Evolutionary conservation across 208 protist genomes (phyloP), one percentile per base, ranked within the genome.

Genomic region (Leptomonas seymouri): DNA sequence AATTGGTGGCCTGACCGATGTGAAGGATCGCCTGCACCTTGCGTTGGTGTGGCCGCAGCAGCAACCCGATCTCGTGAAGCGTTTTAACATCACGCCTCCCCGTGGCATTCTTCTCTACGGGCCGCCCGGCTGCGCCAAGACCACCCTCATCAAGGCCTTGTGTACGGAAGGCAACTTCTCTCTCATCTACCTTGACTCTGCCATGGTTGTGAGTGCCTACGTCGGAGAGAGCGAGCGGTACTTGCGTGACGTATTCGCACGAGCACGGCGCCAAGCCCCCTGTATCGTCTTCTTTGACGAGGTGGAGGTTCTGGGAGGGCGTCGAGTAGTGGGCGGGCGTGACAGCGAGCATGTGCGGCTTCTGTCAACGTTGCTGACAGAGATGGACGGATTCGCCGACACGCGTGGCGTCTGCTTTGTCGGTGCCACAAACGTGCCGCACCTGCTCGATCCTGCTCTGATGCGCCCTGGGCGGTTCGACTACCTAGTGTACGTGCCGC

Each of bases 11-110:
- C 87, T 99, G 8, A 89, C 97, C 56, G 75, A 96, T 39, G 97
- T 99, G 28, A 99, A 99, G 84, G 73, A 84, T n/a, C 95, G 99
- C 64, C 91, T 99, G 31, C 95, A 97, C 67, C 98, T 99, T 78
- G 88, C 99, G 27, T 94, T 99, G 4, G 94, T 99, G 74, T 99
- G 99, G 75, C 99, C 99, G 21, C 91, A 99, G 46, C 88, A 97
- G 69, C 96, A 99, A 71, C 98, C 98, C n/a, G 99, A 99, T 50
- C 91, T 97, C 56, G 99, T 99, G 82, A 73, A 91, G 45, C 98
- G 99, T 66, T 99, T 99, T 71, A 97, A 98, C 61, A 97, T 99
- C 80, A 75, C 82, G 16, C 98, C 99, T 20, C 87, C 94, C 4
- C 78, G 85, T 21, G 98, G 98, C 30, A 86, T 98, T 36, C 81